phyloP scores from a whole-genome alignment of 108 stramenopile species.

The Cyclostephanos invisitatus region DNA sequence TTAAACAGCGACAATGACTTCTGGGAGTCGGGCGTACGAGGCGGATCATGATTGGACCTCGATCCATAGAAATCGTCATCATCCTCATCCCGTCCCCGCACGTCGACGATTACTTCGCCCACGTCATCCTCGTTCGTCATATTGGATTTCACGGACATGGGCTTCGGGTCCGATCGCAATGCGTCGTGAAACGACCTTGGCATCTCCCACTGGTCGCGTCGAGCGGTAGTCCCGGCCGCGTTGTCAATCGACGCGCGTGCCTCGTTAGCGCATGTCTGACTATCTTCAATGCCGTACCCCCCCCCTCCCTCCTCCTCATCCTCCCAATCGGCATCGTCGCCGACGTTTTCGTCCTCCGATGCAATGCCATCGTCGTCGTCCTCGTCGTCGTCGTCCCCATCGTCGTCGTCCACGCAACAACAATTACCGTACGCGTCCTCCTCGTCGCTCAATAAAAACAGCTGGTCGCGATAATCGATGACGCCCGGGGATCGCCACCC shows the following conservation, averaged over 20 bases:
- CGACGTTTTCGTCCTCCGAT: not conserved
- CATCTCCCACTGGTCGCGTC: not conserved
- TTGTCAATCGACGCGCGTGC: not conserved
- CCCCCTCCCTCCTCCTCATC: too few relatives aligned
- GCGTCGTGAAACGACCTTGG: not conserved
- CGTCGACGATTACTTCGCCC: not conserved
- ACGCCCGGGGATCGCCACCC: slow-evolving; percentile 43
- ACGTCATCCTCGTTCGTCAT: not conserved
- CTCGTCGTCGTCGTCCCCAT: slow-evolving; percentile 24
- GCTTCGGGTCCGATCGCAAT: not conserved
- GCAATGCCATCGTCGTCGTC: slow-evolving; percentile 19
- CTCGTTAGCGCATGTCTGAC: not conserved
- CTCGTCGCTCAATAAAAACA: slow-evolving; percentile 80
- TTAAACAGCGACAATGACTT: too few relatives aligned
- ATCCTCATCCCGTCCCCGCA: not conserved
- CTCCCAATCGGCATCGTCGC: not conserved
- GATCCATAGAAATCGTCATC: too few relatives aligned
- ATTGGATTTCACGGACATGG: not conserved
- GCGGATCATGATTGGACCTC: not conserved
- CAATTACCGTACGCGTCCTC: slow-evolving; percentile 65
- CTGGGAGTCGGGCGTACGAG: too few relatives aligned
- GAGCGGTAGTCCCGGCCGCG: not conserved
- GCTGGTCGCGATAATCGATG: slow-evolving; percentile 79
- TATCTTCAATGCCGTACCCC: not conserved
- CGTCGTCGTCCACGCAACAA: slow-evolving; percentile 16